These are phyloP conservation scores for Dioszegia aurantiaca DNA, from an alignment of 768 basidiomycete species.

Conservation along the genomic window DNA sequence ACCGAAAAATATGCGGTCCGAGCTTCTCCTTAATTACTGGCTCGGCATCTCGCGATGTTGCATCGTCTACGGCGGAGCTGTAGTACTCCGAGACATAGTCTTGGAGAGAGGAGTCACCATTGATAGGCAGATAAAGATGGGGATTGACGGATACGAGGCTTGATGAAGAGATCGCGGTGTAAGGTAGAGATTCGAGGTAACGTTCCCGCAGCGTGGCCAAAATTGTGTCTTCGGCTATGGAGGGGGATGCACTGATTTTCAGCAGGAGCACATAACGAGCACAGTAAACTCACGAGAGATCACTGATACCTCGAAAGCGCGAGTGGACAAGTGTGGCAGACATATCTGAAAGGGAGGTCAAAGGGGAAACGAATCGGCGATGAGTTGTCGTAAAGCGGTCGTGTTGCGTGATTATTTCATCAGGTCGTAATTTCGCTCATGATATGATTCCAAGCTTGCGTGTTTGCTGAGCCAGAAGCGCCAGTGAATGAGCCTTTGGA, in stretches of 20 bases:
- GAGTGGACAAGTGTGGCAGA: constrained; percentile 15
- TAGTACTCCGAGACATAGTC: constrained; percentile 85
- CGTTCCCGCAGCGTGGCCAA: constrained; percentile 51
- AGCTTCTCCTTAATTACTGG: constrained; percentile 60
- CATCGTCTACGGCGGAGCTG: constrained; percentile 58
- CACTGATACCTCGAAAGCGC: constrained; percentile 34
- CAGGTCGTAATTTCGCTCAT: too few species aligned
- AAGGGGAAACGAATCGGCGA: neutral
- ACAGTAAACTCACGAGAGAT: constrained; percentile 30
- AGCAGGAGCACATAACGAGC: neutral
- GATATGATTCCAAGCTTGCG: too few species aligned
- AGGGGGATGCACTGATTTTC: constrained; percentile 27
- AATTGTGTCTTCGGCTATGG: constrained; percentile 49
- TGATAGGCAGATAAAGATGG: constrained; percentile 80
- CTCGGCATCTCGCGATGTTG: constrained; percentile 23
- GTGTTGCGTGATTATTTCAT: neutral
- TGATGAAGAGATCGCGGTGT: constrained; percentile 55
- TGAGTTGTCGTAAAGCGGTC: neutral
- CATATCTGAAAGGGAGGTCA: neutral
- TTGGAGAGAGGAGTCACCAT: constrained; percentile 76
- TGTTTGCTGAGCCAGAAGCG: too few species aligned
- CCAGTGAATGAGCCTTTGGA: too few species aligned
- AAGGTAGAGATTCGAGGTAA: constrained; percentile 48
- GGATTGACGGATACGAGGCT: constrained; percentile 85
- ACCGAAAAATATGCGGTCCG: constrained; percentile 83